phyloP scores from a whole-genome alignment of 768 basidiomycete genomes.

The Pulveroboletus sp. region DNA sequence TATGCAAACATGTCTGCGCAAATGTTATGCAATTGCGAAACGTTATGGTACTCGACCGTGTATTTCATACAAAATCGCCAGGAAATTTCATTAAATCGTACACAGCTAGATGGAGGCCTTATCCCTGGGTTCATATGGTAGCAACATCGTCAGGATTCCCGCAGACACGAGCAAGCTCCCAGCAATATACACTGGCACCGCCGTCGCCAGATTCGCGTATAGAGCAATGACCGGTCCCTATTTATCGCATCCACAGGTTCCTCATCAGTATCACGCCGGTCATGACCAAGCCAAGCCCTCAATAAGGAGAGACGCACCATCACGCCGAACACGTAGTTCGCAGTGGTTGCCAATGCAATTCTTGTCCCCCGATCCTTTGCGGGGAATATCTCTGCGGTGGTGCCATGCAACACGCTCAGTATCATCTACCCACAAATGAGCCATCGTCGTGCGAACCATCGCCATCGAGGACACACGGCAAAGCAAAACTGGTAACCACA shows the following conservation, averaged over 20 bases:
- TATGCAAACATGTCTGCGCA: no score
- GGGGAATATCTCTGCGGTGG: slow-evolving; percentile 69
- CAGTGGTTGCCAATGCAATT: slow-evolving; percentile 58
- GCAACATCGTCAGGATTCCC: no score
- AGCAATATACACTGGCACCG: slow-evolving; percentile 70
- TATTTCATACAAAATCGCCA: no score
- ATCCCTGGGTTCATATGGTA: no score
- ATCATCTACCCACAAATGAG: slow-evolving; percentile 44
- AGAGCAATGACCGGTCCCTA: slow-evolving; percentile 70
- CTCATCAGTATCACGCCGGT: not conserved
- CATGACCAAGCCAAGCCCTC: no score
- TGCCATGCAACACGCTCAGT: slow-evolving; percentile 72
- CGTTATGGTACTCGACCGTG: no score
- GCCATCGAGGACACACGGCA: slow-evolving; percentile 38
- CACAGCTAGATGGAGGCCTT: no score
- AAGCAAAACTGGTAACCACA: slow-evolving; percentile 65
- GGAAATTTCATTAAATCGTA: no score
- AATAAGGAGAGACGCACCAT: slow-evolving; percentile 39
- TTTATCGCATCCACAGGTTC: not conserved
- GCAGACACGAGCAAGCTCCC: no score
- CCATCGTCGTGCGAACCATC: not conserved
- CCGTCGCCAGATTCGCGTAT: slow-evolving; percentile 59
- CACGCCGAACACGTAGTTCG: slow-evolving; percentile 63
- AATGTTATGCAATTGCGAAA: no score
- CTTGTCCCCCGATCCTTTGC: slow-evolving; percentile 73